Conservation (phyloP, 2,329 filamentous ascomycete species). For the Emergomyces orientalis region DNA sequence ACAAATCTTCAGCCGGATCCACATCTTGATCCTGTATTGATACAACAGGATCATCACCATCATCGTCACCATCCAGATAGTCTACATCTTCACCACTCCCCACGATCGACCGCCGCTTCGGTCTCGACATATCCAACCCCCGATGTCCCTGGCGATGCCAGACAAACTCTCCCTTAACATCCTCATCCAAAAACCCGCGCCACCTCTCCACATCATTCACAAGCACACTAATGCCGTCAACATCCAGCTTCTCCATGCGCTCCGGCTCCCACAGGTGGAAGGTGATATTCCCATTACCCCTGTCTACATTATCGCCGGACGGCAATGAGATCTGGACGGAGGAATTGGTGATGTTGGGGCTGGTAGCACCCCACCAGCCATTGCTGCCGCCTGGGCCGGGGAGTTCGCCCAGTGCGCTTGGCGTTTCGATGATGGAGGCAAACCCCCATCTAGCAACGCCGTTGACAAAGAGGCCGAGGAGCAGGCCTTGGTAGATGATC, state of each 20-base stretch:
- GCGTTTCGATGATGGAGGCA: conserved; percentile 76
- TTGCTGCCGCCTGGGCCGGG: conserved; percentile 34
- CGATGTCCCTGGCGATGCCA: conserved; percentile 39
- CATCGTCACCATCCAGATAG: conserved; percentile 14
- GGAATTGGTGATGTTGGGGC: conserved; percentile 45
- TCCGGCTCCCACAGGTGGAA: conserved; percentile 36
- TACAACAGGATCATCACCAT: conserved; percentile 9
- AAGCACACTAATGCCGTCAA: conserved; percentile 51
- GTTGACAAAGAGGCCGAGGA: conserved; percentile 88
- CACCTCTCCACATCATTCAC: conserved; percentile 57
- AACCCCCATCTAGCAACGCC: conserved; percentile 93
- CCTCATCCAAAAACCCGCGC: conserved; percentile 46
- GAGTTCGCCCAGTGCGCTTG: conserved; percentile 53
- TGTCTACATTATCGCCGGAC: conserved; percentile 23
- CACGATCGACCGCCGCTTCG: background rate
- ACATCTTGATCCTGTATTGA: background rate
- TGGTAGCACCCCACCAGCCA: conserved; percentile 36
- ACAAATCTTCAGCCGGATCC: conserved; percentile 33
- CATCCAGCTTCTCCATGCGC: conserved; percentile 31
- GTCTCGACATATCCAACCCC: conserved; percentile 28
- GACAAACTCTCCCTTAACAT: conserved; percentile 40
- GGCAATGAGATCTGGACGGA: conserved; percentile 39
- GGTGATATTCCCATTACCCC: conserved; percentile 39
- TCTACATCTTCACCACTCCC: background rate
- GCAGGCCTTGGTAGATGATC: conserved; percentile 77